These are phyloP conservation scores for Eucalyptus sp. DNA, from an alignment of 345 rosid genomes.

Conservation along the genomic window DNA sequence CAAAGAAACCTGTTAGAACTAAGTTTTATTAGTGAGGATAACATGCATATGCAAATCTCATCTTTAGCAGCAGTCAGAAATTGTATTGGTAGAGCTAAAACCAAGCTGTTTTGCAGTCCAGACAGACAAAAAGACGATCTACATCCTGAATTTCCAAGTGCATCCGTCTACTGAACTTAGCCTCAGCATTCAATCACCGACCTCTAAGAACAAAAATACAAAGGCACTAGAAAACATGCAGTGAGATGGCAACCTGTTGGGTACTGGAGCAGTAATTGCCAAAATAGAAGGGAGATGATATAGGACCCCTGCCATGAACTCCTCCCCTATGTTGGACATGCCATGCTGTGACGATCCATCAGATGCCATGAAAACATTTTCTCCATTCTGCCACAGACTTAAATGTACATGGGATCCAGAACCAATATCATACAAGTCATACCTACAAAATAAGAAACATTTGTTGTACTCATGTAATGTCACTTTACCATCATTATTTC, in stretches of 20 bases:
- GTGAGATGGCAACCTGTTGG: slow-evolving; percentile 54
- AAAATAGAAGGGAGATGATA: slow-evolving; percentile 79
- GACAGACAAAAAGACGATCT: neutral
- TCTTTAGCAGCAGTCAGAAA: neutral
- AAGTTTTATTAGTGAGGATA: neutral
- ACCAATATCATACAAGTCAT: slow-evolving; percentile 73
- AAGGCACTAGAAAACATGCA: neutral
- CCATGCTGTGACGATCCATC: slow-evolving; percentile 55
- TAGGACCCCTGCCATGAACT: slow-evolving; percentile 94
- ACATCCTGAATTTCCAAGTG: neutral
- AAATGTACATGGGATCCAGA: slow-evolving; percentile 96
- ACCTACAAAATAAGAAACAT: slow-evolving; percentile 26
- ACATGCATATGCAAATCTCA: neutral
- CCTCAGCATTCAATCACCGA: neutral
- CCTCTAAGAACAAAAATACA: neutral
- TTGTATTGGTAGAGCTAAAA: neutral
- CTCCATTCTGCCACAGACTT: slow-evolving; percentile 66
- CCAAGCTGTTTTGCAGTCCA: neutral
- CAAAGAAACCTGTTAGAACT: neutral
- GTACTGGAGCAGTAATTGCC: slow-evolving; percentile 82
- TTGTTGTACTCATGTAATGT: neutral
- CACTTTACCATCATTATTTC: neutral
- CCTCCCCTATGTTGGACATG: slow-evolving; percentile 58
- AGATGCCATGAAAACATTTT: slow-evolving; percentile 72
- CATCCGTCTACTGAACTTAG: neutral